Base-by-base conservation (phyloP, 2,329 filamentous ascomycete genomes). In the Stemphylium vesicarium region DNA sequence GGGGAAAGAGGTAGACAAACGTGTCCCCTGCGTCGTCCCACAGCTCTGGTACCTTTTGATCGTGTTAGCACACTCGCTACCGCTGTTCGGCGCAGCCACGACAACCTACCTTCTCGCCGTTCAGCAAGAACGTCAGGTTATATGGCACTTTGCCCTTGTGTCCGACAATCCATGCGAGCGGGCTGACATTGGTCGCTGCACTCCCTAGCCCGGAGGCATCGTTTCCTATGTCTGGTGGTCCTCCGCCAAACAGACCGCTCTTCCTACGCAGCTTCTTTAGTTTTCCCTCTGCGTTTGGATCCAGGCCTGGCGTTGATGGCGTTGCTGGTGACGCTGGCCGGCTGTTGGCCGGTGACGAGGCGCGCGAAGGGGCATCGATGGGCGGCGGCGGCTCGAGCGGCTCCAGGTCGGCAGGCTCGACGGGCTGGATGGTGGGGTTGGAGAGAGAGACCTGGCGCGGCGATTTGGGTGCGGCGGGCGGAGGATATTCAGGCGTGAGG, bases 1-100 rank as follows among this genome's bases (percentile, higher is more conserved):
- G 78, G 1, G 85, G 84, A 63, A 85, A 87, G 12, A 88, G 77
- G 63, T 88, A 85, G n/a, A 88, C 79, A 56, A 82, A 80, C 12
- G 85, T 87, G 68, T 88, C 84, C n/a, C 83, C 85, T 41, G 80
- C 70, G 3, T 85, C 82, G 61, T 87, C 83, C 86, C 86, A 88
- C 8, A 88, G 70, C 64, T 88, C 86, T 5, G 77, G 68, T 13
- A 85, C 77, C 81, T 84, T 58, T 62, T 18, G 20, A 11, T 26
- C 11, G 29, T 39, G 49, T 64, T 50, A 65, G 64, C 53, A 47
- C 20, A 38, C 35, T 31, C 37, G 48, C 36, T 49, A 48, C 20
- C 38, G n/a, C 37, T 20, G 8, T 37, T 26, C 16, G 47, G 22
- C 22, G 40, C 18, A 64, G 55, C 35, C 36, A 26, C 29, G 22